A percentile compares a stretch with the other conserved stretches of the same genome.
Evolutionary conservation across 352 stramenopile genomes (phyloP).

Genomic region (Globisporangium apiculatum): DNA sequence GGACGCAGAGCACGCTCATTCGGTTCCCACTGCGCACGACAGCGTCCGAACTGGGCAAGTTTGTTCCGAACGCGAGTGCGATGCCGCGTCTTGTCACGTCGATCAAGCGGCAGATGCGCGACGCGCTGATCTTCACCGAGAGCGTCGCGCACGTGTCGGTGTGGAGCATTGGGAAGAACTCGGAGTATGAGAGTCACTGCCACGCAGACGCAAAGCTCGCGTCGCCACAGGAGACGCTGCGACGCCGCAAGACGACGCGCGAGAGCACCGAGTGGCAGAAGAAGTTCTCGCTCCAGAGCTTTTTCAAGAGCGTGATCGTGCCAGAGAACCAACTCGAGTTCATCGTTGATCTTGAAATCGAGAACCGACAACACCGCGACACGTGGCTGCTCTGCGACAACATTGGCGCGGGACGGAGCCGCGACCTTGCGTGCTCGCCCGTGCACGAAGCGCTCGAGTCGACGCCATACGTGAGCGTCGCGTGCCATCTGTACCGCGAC

Average conservation of each 20-base stretch:
- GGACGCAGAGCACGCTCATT: conserved; percentile 52
- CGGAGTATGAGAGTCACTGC: conserved; percentile 49
- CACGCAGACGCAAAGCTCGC: conserved; percentile 43
- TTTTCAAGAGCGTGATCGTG: conserved; percentile 56
- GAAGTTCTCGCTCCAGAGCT: conserved; percentile 68
- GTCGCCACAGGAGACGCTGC: conserved; percentile 30
- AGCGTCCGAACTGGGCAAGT: conserved; percentile 30
- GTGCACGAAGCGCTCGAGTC: conserved; percentile 60
- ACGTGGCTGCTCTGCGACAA: conserved; percentile 69
- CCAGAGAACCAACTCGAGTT: conserved; percentile 69
- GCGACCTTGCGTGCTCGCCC: conserved; percentile 49
- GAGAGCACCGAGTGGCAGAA: conserved; percentile 70
- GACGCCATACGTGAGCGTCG: conserved; percentile 58
- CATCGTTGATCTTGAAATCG: conserved; percentile 45
- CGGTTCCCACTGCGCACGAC: conserved; percentile 61
- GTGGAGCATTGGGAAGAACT: conserved; percentile 62
- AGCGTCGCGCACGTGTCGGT: conserved; percentile 48
- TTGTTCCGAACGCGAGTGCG: conserved; percentile 17
- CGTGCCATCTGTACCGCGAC: conserved; percentile 51
- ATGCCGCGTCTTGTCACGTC: conserved; percentile 24
- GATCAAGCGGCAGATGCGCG: conserved; percentile 38
- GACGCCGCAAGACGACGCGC: conserved; percentile 32
- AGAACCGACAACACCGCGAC: conserved; percentile 42
- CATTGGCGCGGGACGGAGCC: conserved; percentile 51
- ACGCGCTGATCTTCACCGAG: conserved; percentile 65